These are phyloP conservation scores for Termitomyces sp. DNA, from an alignment of 768 basidiomycete genomes.

Conservation along the genomic window DNA sequence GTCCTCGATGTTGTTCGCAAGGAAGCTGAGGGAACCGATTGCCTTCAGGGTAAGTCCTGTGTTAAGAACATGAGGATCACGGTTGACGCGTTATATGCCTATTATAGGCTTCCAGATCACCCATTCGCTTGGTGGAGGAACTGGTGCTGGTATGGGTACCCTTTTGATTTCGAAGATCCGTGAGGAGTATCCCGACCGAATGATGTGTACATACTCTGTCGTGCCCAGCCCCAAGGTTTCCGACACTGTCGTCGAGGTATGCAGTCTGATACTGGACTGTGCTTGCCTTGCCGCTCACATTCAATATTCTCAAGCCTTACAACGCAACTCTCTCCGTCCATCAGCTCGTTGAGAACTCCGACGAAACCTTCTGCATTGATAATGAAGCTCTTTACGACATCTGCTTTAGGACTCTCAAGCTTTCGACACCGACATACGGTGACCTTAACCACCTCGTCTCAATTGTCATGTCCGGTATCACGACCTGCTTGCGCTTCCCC, in stretches of 20 bases:
- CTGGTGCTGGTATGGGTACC: constrained; percentile 99
- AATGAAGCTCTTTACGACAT: constrained; percentile 99
- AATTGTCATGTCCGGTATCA: constrained; percentile 98
- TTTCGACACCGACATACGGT: constrained; percentile 92
- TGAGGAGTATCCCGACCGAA: constrained; percentile 98
- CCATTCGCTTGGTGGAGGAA: constrained; percentile 98
- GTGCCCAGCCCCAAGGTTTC: constrained; percentile 97
- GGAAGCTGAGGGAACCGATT: constrained; percentile 97
- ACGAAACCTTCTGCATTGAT: constrained; percentile 99
- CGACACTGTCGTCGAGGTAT: constrained; percentile 95
- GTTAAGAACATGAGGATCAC: constrained; percentile 2
- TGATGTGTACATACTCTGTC: constrained; percentile 99
- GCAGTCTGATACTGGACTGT: constrained; percentile 3
- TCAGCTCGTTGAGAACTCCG: constrained; percentile 99
- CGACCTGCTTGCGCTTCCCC: constrained; percentile 98
- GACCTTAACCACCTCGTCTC: constrained; percentile 98
- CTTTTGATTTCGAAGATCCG: constrained; percentile 98
- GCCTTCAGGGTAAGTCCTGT: constrained; percentile 81
- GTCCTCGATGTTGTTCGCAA: constrained; percentile 98
- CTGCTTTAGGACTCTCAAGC: constrained; percentile 97
- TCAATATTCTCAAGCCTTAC: constrained; percentile 65
- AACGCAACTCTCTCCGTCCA: constrained; percentile 98
- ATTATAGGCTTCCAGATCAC: constrained; percentile 92
- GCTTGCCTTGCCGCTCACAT: not conserved
- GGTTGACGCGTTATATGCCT: constrained; percentile 7